Base-by-base conservation (phyloP, 1,284 basidiomycete genomes). In the Ceratobasidium sp. region DNA sequence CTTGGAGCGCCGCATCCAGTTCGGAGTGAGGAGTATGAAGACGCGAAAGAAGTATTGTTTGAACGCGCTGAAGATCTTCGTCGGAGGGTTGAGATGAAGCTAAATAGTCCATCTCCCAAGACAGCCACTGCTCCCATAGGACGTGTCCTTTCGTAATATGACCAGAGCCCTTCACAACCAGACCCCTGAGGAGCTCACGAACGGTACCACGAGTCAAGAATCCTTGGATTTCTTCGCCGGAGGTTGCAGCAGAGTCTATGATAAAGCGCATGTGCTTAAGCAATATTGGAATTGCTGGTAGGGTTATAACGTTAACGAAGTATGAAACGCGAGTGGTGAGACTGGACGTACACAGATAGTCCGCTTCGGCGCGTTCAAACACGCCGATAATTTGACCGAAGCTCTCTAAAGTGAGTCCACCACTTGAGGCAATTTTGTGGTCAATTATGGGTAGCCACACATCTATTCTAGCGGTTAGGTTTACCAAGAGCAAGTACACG, bases 1-100 rank as follows among this genome's bases (percentile, higher is more conserved):
- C 87, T 81, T 94, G 91, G 77, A 93, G 92, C 0, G 95, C 96
- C 23, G 93, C 90, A 52, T 95, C 93, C 73, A 92, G 88, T 12
- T 82, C 86, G 84, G 79, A 70, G 77, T 87, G 86, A 5, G 86
- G 85, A 0, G 81, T 81, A 7, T 80, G 77, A 15, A 87, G 80
- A 3, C 86, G 83, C 10, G 84, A 81, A 17, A 84, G 78, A 78
- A 83, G 86, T 5, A 84, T 66, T 0, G 81, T 68, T 67, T 86
- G 83, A 12, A 87, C 81, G 5, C 79, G 71, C 50, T 81, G 78
- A 20, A 84, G 77, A n/a, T 84, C 81, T 26, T 81, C 78, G 5
- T 75, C 59, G 15, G 84, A 85, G 56, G 20, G 54, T 13, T 20
- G 40, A 40, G 77, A 75, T 56, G 62, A 74, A 44, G 62, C 38